A percentile compares a stretch with the other conserved stretches of the same genome.
phyloP scores from a whole-genome alignment of 2,329 filamentous ascomycete genomes.

The Aspergillus proliferans region DNA sequence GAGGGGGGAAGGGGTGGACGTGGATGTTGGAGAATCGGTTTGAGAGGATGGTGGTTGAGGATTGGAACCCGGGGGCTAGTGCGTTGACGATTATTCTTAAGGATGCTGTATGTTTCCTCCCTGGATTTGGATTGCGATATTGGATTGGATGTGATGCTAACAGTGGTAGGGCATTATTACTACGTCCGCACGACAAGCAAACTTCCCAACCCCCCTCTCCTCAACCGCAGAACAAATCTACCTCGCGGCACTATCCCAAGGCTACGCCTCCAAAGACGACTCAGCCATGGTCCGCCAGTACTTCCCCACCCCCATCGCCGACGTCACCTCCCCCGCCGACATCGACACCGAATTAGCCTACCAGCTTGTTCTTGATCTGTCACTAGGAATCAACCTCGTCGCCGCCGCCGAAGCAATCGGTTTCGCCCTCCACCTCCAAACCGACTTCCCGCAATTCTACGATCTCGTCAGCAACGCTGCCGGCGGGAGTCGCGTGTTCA shows the following conservation, averaged over 20 bases:
- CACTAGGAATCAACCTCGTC: conserved; percentile 45
- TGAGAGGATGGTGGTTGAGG: conserved; percentile 49
- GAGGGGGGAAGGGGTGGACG: conserved; percentile 43
- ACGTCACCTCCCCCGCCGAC: conserved; percentile 29
- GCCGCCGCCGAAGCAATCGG: conserved; percentile 44
- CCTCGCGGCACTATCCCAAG: conserved; percentile 53
- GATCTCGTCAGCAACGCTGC: conserved; percentile 44
- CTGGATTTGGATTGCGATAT: neutral
- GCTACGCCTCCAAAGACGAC: conserved; percentile 51
- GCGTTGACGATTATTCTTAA: conserved; percentile 57
- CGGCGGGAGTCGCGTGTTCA: conserved; percentile 42
- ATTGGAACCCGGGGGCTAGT: conserved; percentile 52
- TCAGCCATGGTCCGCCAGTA: conserved; percentile 53
- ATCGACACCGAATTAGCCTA: conserved; percentile 27
- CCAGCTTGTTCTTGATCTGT: conserved; percentile 39
- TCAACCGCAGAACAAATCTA: conserved; percentile 61
- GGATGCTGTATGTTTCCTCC: conserved; percentile 39
- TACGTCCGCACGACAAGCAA: conserved; percentile 52
- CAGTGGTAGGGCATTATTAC: conserved; percentile 56
- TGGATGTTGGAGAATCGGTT: conserved; percentile 59
- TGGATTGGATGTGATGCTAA: neutral
- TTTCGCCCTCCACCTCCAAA: conserved; percentile 41
- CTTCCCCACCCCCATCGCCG: conserved; percentile 34
- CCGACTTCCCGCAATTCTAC: conserved; percentile 42
- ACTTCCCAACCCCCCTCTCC: conserved; percentile 57